A percentile compares a stretch with the other conserved stretches of the same genome.
Conservation (phyloP, 371 early-diverging fungal genomes). For the Cokeromyces recurvatus region DNA sequence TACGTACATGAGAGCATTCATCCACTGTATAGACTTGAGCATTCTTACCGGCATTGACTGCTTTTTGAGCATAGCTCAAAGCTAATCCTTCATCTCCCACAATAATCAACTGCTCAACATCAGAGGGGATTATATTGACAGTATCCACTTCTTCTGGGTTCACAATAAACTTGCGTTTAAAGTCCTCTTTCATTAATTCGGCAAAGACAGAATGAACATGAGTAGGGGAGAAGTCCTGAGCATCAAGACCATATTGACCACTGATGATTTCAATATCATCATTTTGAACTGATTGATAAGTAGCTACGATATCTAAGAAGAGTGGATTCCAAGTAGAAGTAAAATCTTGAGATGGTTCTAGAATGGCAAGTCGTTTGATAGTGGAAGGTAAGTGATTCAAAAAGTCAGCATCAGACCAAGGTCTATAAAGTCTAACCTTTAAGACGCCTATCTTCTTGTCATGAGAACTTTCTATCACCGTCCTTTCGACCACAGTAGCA, state of each 20-base stretch:
- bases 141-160: background rate
- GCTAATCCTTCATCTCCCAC: constrained; percentile 20
- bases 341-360: constrained; percentile 63
- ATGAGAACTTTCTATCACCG: constrained; percentile 15
- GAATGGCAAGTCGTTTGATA: constrained; percentile 56
- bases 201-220: constrained; percentile 45
- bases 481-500: constrained; percentile 46
- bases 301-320: constrained; percentile 71
- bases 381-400: constrained; percentile 50
- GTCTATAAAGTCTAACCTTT: constrained; percentile 64
- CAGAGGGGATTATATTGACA: constrained; percentile 1
- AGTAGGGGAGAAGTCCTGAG: constrained; percentile 35
- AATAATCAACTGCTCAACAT: constrained; percentile 16
- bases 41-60: constrained; percentile 13
- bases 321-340: constrained; percentile 72
- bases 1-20: constrained; percentile 27
- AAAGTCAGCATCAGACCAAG: constrained; percentile 56
- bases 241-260: constrained; percentile 51
- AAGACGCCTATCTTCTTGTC: constrained; percentile 49
- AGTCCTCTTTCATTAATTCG: constrained; percentile 17
- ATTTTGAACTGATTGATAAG: constrained; percentile 53
- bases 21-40: constrained; percentile 26
- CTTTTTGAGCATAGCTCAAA: constrained; percentile 18
- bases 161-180: constrained; percentile 36
- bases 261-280: constrained; percentile 45